Percentiles rank a stretch among this genome's conserved stretches.
phyloP scores from a whole-genome alignment of 164 flowering plant species.

The Nymphaea thermarum region DNA sequence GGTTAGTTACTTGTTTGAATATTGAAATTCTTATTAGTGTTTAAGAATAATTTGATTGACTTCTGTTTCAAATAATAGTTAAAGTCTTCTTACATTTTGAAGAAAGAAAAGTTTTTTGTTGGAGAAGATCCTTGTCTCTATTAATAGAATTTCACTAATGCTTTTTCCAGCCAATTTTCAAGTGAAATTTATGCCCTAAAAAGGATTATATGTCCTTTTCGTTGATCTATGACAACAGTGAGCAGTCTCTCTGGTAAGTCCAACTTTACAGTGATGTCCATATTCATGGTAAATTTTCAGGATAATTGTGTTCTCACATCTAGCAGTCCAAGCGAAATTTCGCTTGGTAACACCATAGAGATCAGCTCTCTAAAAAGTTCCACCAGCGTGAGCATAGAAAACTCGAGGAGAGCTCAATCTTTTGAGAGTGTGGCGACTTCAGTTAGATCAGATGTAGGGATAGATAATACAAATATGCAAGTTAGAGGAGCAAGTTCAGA shows the following conservation, averaged over 20 bases:
- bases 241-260: conserved; percentile 82
- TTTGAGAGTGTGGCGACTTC: conserved; percentile 5
- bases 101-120: not conserved
- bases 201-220: conserved; percentile 96
- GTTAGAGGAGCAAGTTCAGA: conserved; percentile 26
- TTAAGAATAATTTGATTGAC: not conserved
- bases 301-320: conserved; percentile 23
- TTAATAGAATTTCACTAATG: not conserved
- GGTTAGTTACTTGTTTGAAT: conserved; percentile 28
- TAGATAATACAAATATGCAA: conserved; percentile 19
- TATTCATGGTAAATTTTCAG: conserved; percentile 9
- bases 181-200: conserved; percentile 74
- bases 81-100: not conserved
- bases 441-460: not conserved
- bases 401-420: conserved; percentile 5
- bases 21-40: not conserved
- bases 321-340: conserved; percentile 24
- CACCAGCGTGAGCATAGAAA: conserved; percentile 6
- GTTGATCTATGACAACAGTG: conserved; percentile 76
- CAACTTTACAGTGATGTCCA: no score
- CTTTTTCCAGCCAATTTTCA: conserved; percentile 65
- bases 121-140: not conserved
- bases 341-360: conserved; percentile 16
- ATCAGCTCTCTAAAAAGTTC: conserved; percentile 24
- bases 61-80: not conserved